A percentile compares a stretch with the other conserved stretches of the same genome.
phyloP scores from a whole-genome alignment of 768 basidiomycete genomes.

The Termitomyces sp. region DNA sequence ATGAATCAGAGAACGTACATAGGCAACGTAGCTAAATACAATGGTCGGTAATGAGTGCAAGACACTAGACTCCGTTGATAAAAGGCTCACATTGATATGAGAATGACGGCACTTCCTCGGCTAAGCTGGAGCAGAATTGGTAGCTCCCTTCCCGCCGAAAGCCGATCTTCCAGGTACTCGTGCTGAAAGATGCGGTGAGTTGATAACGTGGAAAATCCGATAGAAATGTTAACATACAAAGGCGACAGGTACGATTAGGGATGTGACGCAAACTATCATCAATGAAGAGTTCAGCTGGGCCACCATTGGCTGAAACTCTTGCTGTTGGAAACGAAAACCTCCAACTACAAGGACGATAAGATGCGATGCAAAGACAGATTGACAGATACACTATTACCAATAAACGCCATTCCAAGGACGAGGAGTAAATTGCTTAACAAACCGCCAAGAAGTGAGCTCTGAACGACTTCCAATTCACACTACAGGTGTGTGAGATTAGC shows the following conservation, averaged over 20 bases:
- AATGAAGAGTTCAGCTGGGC: constrained; percentile 65
- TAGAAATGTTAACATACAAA: not conserved
- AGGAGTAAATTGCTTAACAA: constrained; percentile 71
- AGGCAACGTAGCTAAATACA: not conserved
- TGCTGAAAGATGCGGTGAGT: not conserved
- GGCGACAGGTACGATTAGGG: constrained; percentile 62
- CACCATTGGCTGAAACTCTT: constrained; percentile 49
- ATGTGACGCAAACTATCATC: constrained; percentile 65
- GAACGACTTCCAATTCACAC: constrained; percentile 29
- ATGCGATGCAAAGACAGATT: not conserved
- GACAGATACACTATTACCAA: constrained; percentile 35
- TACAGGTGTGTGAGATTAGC: not conserved
- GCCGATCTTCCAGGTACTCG: not conserved
- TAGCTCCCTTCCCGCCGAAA: not conserved
- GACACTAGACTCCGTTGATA: too few species aligned
- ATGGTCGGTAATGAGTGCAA: not conserved
- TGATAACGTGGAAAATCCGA: not conserved
- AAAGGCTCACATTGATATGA: not conserved
- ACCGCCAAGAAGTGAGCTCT: constrained; percentile 46
- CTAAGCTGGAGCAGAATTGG: not conserved
- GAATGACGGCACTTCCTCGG: not conserved
- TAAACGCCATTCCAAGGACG: constrained; percentile 77
- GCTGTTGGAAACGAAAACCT: constrained; percentile 45
- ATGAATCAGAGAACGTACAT: not conserved
- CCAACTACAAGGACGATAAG: constrained; percentile 24